phyloP scores from a whole-genome alignment of 108 stramenopile genomes.

The Cyclotella distinguenda region DNA sequence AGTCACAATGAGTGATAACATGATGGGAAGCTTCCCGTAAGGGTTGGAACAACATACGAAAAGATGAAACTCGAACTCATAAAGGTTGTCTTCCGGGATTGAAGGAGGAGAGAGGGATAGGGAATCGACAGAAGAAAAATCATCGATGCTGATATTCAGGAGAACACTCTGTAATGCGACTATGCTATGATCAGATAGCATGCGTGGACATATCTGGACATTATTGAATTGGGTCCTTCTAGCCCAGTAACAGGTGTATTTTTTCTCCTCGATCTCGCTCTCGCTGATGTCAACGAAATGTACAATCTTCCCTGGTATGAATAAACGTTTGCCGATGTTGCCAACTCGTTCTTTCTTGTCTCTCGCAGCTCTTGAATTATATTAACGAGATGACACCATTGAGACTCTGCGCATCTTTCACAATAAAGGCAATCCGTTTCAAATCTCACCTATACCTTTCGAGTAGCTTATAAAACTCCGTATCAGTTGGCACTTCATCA shows the following conservation, averaged over 20 bases:
- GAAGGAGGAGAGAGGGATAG: background rate
- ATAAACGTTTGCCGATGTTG: conserved; percentile 1
- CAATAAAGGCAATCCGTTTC: background rate
- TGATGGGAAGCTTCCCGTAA: conserved; percentile 6
- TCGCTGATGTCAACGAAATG: conserved; percentile 36
- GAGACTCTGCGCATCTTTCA: too few relatives aligned
- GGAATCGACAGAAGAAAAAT: background rate
- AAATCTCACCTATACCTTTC: background rate
- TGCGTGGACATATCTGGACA: conserved; percentile 1
- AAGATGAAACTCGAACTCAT: background rate
- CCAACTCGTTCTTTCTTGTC: conserved; percentile 1
- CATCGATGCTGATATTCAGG: background rate
- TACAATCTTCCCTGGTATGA: conserved; percentile 35
- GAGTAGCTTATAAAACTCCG: conserved; percentile 15
- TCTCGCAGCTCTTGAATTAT: conserved; percentile 10
- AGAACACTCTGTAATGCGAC: conserved; percentile 2
- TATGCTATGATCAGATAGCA: conserved; percentile 14
- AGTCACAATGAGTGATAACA: background rate
- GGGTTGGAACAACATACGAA: conserved; percentile 17
- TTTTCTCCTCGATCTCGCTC: background rate
- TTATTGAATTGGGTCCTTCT: conserved; percentile 7
- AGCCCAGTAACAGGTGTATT: conserved; percentile 11
- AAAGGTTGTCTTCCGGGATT: background rate
- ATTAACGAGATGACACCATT: too few relatives aligned
- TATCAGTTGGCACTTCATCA: conserved; percentile 1